Base-by-base conservation (phyloP, 495 filamentous ascomycete genomes). In the Podospora fimiseda region DNA sequence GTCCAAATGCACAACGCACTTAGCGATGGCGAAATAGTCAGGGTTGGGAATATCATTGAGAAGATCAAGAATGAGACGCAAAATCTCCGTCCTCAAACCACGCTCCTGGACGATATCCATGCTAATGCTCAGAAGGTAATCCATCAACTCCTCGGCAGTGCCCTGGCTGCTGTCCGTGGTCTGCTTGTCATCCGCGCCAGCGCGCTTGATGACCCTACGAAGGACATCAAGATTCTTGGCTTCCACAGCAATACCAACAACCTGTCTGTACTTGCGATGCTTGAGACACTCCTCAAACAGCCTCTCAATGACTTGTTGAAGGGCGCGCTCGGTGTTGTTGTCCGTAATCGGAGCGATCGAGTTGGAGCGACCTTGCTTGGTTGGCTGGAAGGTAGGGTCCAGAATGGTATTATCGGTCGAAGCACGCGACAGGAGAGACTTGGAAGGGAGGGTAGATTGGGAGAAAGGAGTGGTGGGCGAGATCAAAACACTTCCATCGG, bases 81-180 rank as follows among this genome's bases (percentile, higher is more conserved):
- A 69, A 30, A 96, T 95, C 73, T 91, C 73, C 7, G 70, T 70
- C 47, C 94, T 82, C 66, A 97, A 79, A 24, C 82, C 80, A 48
- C 93, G 83, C 65, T 99, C 94, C 67, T 97, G 93, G 30, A 99
- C 90, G 51, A 97, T 86, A 38, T 89, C 87, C 93, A 99, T 96
- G 74, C 89, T 96, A 47, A 99, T 95, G 52, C 90, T 82, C 56
- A 99, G 70, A 18, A 93, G 85, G 64, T 99, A 99, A 58, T 99
- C 94, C 83, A 99, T 87, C 20, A 99, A 74, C 68, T 96, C 94
- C 59, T 96, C 90, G 21, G 88, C 89, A 38, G 83, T 74, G 45
- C 84, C 81, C 53, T 75, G 72, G 44, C 70, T 70, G 23, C 67
- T 65, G 6, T 75, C 70, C 55, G 78, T 77, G 65, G 80, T 72